Evolutionary conservation across 2,329 filamentous ascomycete species (phyloP).

Genomic region (Hymenoscyphus occultus): DNA sequence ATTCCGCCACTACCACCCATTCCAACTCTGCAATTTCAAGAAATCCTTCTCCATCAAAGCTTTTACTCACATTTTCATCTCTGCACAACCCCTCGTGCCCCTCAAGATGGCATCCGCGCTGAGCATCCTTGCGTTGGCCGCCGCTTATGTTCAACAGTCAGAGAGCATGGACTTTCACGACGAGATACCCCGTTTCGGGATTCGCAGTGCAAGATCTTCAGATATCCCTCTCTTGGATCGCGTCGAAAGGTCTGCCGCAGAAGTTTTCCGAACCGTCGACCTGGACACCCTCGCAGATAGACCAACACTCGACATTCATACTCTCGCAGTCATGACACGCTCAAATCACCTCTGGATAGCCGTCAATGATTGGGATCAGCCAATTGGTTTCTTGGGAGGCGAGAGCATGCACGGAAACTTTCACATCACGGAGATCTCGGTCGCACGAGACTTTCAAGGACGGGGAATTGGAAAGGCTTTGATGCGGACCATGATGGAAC

Average conservation of each 20-base stretch:
- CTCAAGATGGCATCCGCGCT: conserved; percentile 27
- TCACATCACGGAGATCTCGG: conserved; percentile 34
- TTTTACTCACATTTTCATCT: background rate
- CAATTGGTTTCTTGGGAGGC: conserved; percentile 33
- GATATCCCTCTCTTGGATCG: conserved; percentile 32
- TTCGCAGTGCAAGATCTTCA: conserved; percentile 28
- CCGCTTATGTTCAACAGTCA: conserved; percentile 30
- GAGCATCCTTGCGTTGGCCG: conserved; percentile 31
- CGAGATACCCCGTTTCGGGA: conserved; percentile 20
- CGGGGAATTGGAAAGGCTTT: conserved; percentile 33
- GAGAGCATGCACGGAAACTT: conserved; percentile 32
- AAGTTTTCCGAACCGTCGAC: conserved; percentile 28
- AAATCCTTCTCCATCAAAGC: background rate
- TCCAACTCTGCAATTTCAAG: background rate
- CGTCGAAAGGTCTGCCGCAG: conserved; percentile 34
- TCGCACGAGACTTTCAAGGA: conserved; percentile 31
- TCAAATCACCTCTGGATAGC: conserved; percentile 34
- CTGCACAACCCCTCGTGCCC: background rate
- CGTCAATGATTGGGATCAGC: conserved; percentile 28
- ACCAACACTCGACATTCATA: conserved; percentile 25
- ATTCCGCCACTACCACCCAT: background rate
- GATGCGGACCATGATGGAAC: conserved; percentile 31
- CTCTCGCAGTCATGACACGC: conserved; percentile 26
- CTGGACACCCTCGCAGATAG: conserved; percentile 27
- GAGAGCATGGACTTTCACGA: conserved; percentile 21